Conservation (phyloP, 1,284 basidiomycete species). For the Pseudozyma thailandica region DNA sequence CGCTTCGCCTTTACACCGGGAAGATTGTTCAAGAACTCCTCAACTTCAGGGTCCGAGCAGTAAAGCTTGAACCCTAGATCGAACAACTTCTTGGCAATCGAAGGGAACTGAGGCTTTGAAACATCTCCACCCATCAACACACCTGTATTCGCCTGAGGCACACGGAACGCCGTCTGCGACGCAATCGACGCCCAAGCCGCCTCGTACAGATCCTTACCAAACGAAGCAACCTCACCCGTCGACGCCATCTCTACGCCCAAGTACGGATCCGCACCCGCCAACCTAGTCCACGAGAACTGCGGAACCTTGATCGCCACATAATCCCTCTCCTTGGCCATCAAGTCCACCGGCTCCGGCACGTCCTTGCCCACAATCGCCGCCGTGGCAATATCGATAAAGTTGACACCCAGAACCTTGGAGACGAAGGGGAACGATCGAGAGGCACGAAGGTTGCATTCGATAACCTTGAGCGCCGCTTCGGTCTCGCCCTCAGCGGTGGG, state of each 20-base stretch:
- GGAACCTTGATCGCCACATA: conserved; percentile 98
- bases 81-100: conserved; percentile 75
- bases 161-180: conserved; percentile 89
- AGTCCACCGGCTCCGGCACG: conserved; percentile 90
- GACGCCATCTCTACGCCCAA: conserved; percentile 98
- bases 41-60: conserved; percentile 83
- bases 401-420: conserved; percentile 94
- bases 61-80: conserved; percentile 88
- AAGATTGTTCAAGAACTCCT: conserved; percentile 80
- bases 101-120: conserved; percentile 81
- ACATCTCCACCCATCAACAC: conserved; percentile 89
- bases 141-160: conserved; percentile 80
- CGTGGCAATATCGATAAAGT: conserved; percentile 96
- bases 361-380: conserved; percentile 88
- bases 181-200: conserved; percentile 94
- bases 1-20: conserved; percentile 74
- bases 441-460: conserved; percentile 97
- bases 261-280: conserved; percentile 94
- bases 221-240: conserved; percentile 97
- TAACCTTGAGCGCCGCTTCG: conserved; percentile 86
- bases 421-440: conserved; percentile 99
- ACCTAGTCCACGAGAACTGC: conserved; percentile 97
- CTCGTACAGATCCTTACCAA: conserved; percentile 92
- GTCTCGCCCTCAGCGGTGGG: conserved; percentile 73
- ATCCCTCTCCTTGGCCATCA: conserved; percentile 89